These are phyloP conservation scores for Lyophyllum shimeji DNA, from an alignment of 768 basidiomycete genomes.

Conservation along the genomic window DNA sequence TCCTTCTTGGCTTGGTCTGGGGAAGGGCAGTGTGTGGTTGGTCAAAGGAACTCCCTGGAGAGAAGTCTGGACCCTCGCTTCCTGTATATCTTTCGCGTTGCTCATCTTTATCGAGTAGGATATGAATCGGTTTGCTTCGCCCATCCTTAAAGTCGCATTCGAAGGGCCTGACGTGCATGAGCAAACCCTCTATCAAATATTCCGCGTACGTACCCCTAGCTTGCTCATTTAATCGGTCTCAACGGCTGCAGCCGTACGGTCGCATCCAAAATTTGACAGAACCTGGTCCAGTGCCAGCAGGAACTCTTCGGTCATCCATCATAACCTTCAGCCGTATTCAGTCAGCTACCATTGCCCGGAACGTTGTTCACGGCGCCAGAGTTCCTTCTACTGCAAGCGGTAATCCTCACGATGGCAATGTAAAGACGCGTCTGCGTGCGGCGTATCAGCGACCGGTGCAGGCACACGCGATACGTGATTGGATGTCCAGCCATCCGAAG, in stretches of 20 bases:
- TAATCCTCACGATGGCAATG: slow-evolving; percentile 15
- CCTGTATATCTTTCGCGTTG: neutral
- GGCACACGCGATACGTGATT: slow-evolving; percentile 67
- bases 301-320: slow-evolving; percentile 62
- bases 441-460: slow-evolving; percentile 66
- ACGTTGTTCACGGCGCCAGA: slow-evolving; percentile 67
- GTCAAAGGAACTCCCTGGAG: slow-evolving; percentile 80
- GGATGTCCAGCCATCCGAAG: slow-evolving; percentile 84
- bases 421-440: slow-evolving; percentile 47
- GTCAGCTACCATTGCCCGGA: slow-evolving; percentile 80
- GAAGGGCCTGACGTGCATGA: slow-evolving; percentile 88
- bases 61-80: slow-evolving; percentile 56
- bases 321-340: slow-evolving; percentile 63
- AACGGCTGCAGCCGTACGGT: slow-evolving; percentile 68
- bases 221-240: slow-evolving; percentile 3
- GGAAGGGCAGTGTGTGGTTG: slow-evolving; percentile 59
- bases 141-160: slow-evolving; percentile 73
- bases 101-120: slow-evolving; percentile 51
- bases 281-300: slow-evolving; percentile 62
- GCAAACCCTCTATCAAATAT: slow-evolving; percentile 72
- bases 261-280: slow-evolving; percentile 65
- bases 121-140: slow-evolving; percentile 78
- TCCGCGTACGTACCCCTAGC: slow-evolving; percentile 54
- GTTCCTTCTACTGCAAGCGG: slow-evolving; percentile 24
- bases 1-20: slow-evolving; percentile 61